phyloP scores from a whole-genome alignment of 1,139 yeast species.

The Diutina catenulata region DNA sequence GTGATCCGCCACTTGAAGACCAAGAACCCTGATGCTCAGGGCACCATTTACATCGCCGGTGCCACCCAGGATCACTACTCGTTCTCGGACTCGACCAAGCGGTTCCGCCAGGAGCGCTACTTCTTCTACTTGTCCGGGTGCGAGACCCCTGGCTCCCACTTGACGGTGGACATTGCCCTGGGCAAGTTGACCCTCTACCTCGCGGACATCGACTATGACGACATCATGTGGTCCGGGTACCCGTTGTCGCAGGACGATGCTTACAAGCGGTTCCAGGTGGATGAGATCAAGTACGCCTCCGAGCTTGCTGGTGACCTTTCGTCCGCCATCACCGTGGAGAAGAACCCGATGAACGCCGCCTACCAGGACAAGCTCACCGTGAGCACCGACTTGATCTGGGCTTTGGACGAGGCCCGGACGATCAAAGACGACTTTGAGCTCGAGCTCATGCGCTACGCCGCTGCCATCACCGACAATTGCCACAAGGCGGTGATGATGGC shows the following conservation, averaged over 20 bases:
- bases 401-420: slow-evolving; percentile 77
- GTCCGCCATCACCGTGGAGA: slow-evolving; percentile 28
- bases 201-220: slow-evolving; percentile 78
- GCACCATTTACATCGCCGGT: slow-evolving; percentile 53
- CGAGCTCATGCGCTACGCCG: slow-evolving; percentile 64
- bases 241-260: slow-evolving; percentile 70
- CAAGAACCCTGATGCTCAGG: slow-evolving; percentile 12
- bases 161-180: slow-evolving; percentile 40
- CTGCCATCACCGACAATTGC: slow-evolving; percentile 75
- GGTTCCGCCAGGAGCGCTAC: slow-evolving; percentile 82
- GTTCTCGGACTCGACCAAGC: slow-evolving; percentile 70
- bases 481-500: slow-evolving; percentile 93
- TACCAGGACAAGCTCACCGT: neutral
- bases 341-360: slow-evolving; percentile 30
- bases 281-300: slow-evolving; percentile 54
- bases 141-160: slow-evolving; percentile 64
- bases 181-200: slow-evolving; percentile 61
- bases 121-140: slow-evolving; percentile 85
- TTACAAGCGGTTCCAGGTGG: slow-evolving; percentile 55
- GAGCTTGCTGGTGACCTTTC: slow-evolving; percentile 27
- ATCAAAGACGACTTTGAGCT: slow-evolving; percentile 80
- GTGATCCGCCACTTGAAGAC: slow-evolving; percentile 34
- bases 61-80: slow-evolving; percentile 50
- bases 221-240: slow-evolving; percentile 93
- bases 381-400: slow-evolving; percentile 40